phyloP scores from a whole-genome alignment of 257 asterid species.

The Coffea canephora region DNA sequence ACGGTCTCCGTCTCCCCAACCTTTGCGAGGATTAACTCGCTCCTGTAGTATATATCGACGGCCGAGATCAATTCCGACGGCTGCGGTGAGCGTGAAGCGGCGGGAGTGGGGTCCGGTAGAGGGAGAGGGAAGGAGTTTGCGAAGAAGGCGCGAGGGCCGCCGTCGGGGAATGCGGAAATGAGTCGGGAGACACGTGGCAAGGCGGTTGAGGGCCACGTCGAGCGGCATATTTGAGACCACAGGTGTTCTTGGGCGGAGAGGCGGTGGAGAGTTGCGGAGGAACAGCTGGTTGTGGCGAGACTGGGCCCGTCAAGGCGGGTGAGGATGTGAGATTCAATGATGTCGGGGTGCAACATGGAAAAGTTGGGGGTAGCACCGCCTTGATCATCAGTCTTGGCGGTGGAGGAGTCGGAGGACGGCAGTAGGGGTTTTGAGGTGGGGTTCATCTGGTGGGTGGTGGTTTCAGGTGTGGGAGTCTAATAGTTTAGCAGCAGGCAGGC shows the following conservation, averaged over 20 bases:
- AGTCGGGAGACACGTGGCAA: slow-evolving; percentile 37
- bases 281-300: slow-evolving; percentile 54
- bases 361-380: slow-evolving; percentile 24
- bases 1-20: slow-evolving; percentile 58
- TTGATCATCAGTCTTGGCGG: slow-evolving; percentile 30
- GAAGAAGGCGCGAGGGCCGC: slow-evolving; percentile 71
- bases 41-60: slow-evolving; percentile 60
- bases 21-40: slow-evolving; percentile 39
- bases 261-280: slow-evolving; percentile 57
- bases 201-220: slow-evolving; percentile 82
- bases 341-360: slow-evolving; percentile 53
- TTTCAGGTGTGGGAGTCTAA: too few relatives aligned
- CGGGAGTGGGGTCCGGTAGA: not conserved
- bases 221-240: slow-evolving; percentile 58
- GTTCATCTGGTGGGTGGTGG: slow-evolving; percentile 4
- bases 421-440: not conserved
- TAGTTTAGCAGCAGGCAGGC: not conserved
- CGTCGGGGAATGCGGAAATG: slow-evolving; percentile 50
- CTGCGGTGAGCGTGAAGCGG: slow-evolving; percentile 11
- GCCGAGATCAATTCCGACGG: slow-evolving; percentile 62
- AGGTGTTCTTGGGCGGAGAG: slow-evolving; percentile 50
- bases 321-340: slow-evolving; percentile 57
- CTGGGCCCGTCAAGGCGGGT: slow-evolving; percentile 63
- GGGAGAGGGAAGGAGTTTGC: slow-evolving; percentile 49
- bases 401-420: not conserved